These are phyloP conservation scores for Monilinia polystroma DNA, from an alignment of 2,329 filamentous ascomycete species.

Conservation along the genomic window DNA sequence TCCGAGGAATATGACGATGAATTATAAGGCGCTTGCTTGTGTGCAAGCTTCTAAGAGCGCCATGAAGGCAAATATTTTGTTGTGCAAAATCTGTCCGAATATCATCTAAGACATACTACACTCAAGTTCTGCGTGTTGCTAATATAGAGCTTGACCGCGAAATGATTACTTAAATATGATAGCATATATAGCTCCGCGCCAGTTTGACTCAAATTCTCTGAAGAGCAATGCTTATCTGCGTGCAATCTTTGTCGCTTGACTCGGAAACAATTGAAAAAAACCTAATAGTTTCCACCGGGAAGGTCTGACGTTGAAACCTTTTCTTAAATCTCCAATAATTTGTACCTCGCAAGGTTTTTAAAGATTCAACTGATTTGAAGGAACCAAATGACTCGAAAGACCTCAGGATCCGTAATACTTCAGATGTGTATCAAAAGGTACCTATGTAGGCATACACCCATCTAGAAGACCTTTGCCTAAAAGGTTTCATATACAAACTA, in stretches of 20 bases:
- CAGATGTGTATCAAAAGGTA: neutral
- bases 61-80: no score
- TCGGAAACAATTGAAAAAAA: no score
- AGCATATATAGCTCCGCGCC: neutral
- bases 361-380: neutral
- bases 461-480: no score
- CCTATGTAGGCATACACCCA: no score
- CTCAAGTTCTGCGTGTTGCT: neutral
- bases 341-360: neutral
- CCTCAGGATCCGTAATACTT: neutral
- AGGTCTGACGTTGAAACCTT: no score
- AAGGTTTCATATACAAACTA: no score
- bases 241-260: neutral
- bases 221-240: neutral
- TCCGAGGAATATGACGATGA: slow-evolving; percentile 12
- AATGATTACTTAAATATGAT: neutral
- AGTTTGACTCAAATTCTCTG: no score
- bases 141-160: neutral
- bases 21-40: neutral
- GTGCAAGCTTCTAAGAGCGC: neutral
- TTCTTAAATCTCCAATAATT: no score
- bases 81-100: neutral
- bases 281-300: no score
- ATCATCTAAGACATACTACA: neutral
- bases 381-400: neutral